Conservation (phyloP, 108 stramenopile species). For the Licmophora abbreviata region DNA sequence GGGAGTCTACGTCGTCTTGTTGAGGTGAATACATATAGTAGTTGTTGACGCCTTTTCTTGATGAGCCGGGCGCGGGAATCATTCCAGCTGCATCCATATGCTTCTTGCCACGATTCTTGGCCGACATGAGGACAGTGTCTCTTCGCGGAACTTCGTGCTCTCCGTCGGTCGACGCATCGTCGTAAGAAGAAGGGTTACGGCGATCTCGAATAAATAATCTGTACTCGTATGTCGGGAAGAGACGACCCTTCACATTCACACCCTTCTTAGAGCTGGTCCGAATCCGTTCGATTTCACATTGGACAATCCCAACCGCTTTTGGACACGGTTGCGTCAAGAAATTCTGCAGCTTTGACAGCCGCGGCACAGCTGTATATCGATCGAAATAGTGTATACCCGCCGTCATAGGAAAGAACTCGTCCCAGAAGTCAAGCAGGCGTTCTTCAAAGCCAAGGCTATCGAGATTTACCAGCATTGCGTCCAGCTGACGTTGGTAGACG, state of each 20-base stretch:
- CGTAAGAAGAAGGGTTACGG: not conserved
- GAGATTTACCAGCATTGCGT: constrained; percentile 16
- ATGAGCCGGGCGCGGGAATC: constrained; percentile 5
- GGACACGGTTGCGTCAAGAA: constrained; percentile 76
- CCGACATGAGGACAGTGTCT: constrained; percentile 67
- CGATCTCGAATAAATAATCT: constrained; percentile 72
- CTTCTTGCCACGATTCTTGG: constrained; percentile 55
- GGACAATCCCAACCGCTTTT: constrained; percentile 67
- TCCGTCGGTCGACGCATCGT: constrained; percentile 4
- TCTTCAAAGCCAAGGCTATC: constrained; percentile 52
- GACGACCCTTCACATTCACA: constrained; percentile 49
- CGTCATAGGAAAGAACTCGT: constrained; percentile 57
- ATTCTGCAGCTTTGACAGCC: constrained; percentile 40
- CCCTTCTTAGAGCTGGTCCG: constrained; percentile 37
- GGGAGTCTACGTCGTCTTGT: constrained; percentile 54
- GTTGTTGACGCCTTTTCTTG: constrained; percentile 67
- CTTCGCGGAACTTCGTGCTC: constrained; percentile 18
- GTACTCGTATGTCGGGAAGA: constrained; percentile 80
- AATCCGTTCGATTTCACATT: constrained; percentile 81
- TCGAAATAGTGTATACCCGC: constrained; percentile 63
- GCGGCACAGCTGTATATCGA: constrained; percentile 59
- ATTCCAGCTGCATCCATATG: constrained; percentile 10
- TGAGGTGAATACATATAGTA: constrained; percentile 66
- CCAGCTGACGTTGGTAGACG: constrained; percentile 34
- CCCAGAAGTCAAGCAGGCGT: constrained; percentile 79